Conservation (phyloP, 192 early-diverging fungal genomes). For the Coemansia sp. region DNA sequence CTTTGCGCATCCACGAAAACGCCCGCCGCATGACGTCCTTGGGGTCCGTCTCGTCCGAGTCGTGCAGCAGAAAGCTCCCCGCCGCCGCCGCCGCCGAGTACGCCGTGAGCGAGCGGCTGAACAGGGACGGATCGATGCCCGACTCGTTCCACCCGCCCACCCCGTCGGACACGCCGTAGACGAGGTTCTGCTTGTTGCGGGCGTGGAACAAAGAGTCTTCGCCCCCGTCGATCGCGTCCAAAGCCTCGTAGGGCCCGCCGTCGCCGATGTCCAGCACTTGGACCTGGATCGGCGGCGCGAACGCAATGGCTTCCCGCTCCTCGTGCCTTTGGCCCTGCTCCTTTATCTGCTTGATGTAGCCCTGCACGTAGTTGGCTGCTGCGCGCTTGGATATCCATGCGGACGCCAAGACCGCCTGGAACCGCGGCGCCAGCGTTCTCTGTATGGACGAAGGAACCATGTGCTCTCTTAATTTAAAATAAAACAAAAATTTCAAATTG, state of each 20-base stretch:
- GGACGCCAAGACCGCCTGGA: slow-evolving; percentile 44
- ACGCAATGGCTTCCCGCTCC: slow-evolving; percentile 19
- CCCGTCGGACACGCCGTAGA: slow-evolving; percentile 47
- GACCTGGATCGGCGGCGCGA: slow-evolving; percentile 49
- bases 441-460: slow-evolving; percentile 14
- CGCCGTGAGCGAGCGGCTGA: slow-evolving; percentile 45
- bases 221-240: slow-evolving; percentile 50
- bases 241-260: slow-evolving; percentile 14
- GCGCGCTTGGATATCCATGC: slow-evolving; percentile 53
- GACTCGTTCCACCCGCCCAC: slow-evolving; percentile 55
- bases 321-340: slow-evolving; percentile 2
- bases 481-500: background rate
- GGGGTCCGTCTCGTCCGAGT: slow-evolving; percentile 48
- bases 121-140: slow-evolving; percentile 49
- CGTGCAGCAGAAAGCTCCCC: slow-evolving; percentile 38
- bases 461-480: background rate
- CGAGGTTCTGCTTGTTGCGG: slow-evolving; percentile 41
- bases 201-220: slow-evolving; percentile 52
- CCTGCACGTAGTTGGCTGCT: slow-evolving; percentile 44
- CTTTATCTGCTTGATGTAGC: slow-evolving; percentile 31
- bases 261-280: slow-evolving; percentile 33
- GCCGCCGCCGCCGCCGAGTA: slow-evolving; percentile 28
- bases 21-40: slow-evolving; percentile 44
- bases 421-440: slow-evolving; percentile 32
- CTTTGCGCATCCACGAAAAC: slow-evolving; percentile 41